A percentile compares a stretch with the other conserved stretches of the same genome.
phyloP scores from a whole-genome alignment of 306 rosid genomes.

The Pyrus bretschneideri region DNA sequence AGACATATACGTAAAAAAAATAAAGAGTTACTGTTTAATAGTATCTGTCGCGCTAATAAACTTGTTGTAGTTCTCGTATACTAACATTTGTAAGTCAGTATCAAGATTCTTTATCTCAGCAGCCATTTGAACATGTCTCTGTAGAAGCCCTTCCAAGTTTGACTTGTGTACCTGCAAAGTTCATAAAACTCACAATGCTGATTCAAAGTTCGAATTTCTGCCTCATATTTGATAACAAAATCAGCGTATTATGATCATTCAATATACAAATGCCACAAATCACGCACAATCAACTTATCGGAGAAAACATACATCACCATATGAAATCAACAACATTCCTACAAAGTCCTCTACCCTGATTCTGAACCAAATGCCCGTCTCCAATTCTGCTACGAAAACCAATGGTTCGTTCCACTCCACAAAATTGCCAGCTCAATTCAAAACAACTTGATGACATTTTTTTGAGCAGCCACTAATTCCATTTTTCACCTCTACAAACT shows the following conservation, averaged over 20 bases:
- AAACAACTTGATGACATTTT: neutral
- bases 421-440: neutral
- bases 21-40: constrained; percentile 51
- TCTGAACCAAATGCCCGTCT: neutral
- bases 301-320: neutral
- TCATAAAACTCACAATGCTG: neutral
- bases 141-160: constrained; percentile 78
- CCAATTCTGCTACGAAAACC: neutral
- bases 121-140: constrained; percentile 76
- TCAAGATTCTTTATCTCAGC: constrained; percentile 99
- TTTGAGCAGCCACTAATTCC: neutral
- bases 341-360: neutral
- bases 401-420: neutral
- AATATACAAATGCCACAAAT: neutral
- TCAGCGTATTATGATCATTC: neutral
- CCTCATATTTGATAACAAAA: neutral
- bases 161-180: constrained; percentile 49
- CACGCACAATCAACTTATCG: neutral
- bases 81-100: constrained; percentile 90
- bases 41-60: constrained; percentile 89
- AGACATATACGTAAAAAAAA: neutral
- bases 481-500: neutral
- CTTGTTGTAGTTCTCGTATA: constrained; percentile 88
- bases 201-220: neutral
- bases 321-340: neutral